Evolutionary conservation across 1,284 basidiomycete genomes (phyloP).

Genomic region (Cronartium quercuum): DNA sequence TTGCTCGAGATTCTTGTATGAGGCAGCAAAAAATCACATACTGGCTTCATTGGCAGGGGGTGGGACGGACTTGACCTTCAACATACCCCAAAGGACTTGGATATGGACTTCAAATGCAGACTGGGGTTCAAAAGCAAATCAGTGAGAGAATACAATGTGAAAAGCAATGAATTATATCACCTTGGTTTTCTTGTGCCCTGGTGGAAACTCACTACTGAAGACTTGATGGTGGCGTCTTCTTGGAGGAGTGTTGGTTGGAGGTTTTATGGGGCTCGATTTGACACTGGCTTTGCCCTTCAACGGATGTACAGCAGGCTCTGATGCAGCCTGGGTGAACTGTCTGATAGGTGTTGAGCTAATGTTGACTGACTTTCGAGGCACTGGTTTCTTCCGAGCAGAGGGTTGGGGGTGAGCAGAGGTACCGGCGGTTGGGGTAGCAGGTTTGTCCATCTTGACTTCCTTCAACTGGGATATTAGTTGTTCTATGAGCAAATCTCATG

Average conservation of each 20-base stretch:
- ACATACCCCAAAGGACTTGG: conserved; percentile 20
- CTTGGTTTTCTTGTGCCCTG: background rate
- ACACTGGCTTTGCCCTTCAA: background rate
- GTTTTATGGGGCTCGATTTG: background rate
- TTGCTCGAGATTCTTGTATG: background rate
- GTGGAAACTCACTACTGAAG: background rate
- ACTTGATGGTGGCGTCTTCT: background rate
- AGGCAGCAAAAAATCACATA: background rate
- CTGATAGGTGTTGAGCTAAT: background rate
- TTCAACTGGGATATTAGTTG: background rate
- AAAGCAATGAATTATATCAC: background rate
- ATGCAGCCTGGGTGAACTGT: background rate
- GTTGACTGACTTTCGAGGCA: background rate
- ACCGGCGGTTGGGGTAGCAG: background rate
- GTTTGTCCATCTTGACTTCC: background rate
- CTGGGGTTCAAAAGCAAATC: background rate
- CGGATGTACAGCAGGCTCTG: background rate
- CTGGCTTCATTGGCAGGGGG: background rate
- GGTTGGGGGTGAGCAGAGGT: background rate
- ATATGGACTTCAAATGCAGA: conserved; percentile 28
- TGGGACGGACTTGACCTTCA: conserved; percentile 22
- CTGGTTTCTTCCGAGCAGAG: background rate
- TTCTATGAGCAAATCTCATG: background rate
- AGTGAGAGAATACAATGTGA: background rate
- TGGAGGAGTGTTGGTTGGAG: background rate